Evolutionary conservation across 2,329 filamentous ascomycete genomes (phyloP), one percentile per base, ranked within the genome.

Genomic region (Monosporascus sp.): DNA sequence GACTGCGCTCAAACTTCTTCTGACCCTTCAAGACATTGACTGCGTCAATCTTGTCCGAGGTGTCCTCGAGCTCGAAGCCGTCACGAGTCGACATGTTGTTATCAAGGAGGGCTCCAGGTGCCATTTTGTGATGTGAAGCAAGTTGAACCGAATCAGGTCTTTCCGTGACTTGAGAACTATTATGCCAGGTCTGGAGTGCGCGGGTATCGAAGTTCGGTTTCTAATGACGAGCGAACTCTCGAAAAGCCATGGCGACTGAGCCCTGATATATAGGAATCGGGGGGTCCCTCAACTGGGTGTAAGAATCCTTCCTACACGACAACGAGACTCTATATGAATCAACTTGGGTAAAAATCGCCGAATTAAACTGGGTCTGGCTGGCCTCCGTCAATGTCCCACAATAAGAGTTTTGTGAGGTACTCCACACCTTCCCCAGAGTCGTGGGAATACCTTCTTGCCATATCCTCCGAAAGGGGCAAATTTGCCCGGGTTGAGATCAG

Each of bases 11-110:
- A 65, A 73, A 76, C 41, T 64, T 67, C 53, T 65, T 61, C 55
- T 73, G 59, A 44, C 65, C 71, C 63, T 80, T 81, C 59, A 81
- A 70, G 48, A 75, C 69, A 66, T 83, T 82, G 66, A 83, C 76
- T n/a, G 75, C 71, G 65, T 83, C 80, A 52, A 81, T 80, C 60
- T 74, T 67, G 58, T 74, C 73, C 7, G 74, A 76, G 17, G 69
- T 66, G 37, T 66, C 65, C 60, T 81, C 78, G 44, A 83, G 73
- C 48, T 60, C 51, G 43, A 52, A 56, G 7, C 67, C 68, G 51
- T 69, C 64, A 16, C 68, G 67, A 58, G 27, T 49, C 37, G 54
- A 58, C 52, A 52, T 58, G 41, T 60, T 57, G 48, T 65, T 62
- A 48, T 69, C 66, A n/a, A 65, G 19, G 7, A 68, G 56, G 52